These are phyloP conservation scores for Podaxis sp. DNA, from an alignment of 768 basidiomycete species.

Conservation along the genomic window DNA sequence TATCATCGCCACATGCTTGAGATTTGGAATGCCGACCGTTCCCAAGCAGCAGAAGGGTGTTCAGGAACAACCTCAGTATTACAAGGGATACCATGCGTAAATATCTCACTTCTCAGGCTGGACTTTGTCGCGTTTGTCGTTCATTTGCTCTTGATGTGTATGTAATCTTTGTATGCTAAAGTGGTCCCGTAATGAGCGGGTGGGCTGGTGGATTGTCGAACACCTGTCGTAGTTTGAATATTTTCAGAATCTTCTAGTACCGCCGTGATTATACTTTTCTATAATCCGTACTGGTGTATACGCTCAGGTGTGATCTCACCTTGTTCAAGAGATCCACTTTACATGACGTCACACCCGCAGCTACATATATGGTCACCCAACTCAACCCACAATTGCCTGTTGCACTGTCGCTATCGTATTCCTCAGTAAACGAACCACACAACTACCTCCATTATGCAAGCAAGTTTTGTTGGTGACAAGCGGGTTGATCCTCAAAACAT, in stretches of 20 bases:
- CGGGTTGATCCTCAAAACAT: neutral
- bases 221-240: too few relatives aligned
- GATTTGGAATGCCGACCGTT: neutral
- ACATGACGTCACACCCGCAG: too few relatives aligned
- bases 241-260: too few relatives aligned
- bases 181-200: too few relatives aligned
- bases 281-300: too few relatives aligned
- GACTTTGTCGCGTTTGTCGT: neutral
- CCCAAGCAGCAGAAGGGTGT: neutral
- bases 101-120: neutral
- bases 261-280: too few relatives aligned
- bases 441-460: neutral
- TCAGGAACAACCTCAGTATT: neutral
- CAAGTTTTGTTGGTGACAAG: slow-evolving; percentile 4
- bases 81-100: neutral
- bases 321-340: too few relatives aligned
- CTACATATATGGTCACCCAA: too few relatives aligned
- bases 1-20: slow-evolving; percentile 3
- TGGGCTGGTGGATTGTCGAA: too few relatives aligned
- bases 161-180: too few relatives aligned
- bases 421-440: neutral
- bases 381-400: neutral
- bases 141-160: neutral
- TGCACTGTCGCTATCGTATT: neutral
- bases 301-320: too few relatives aligned